A percentile compares a stretch with the other conserved stretches of the same genome.
phyloP scores from a whole-genome alignment of 225 moss, liverwort and hornwort genomes.

The Physcomitrellopsis africana region DNA sequence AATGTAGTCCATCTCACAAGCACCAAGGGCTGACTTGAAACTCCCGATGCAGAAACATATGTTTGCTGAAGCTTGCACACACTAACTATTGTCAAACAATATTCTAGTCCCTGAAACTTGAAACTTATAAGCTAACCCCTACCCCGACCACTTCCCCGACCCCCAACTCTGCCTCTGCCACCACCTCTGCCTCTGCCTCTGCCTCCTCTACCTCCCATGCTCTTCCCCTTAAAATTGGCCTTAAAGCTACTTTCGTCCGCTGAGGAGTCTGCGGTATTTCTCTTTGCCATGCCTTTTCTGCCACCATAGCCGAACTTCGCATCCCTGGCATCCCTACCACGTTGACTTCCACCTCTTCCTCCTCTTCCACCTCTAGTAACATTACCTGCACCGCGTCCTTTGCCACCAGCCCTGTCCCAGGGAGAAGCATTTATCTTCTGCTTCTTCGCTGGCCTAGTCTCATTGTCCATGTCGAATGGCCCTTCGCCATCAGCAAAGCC shows the following conservation, averaged over 20 bases:
- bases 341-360: slow-evolving; percentile 31
- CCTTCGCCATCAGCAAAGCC: slow-evolving; percentile 76
- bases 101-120: slow-evolving; percentile 1
- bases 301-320: slow-evolving; percentile 81
- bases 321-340: slow-evolving; percentile 67
- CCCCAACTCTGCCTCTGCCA: slow-evolving; percentile 22
- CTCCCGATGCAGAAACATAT: slow-evolving; percentile 22
- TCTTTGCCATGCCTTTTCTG: slow-evolving; percentile 66
- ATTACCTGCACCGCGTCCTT: slow-evolving; percentile 32
- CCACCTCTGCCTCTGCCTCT: slow-evolving; percentile 37
- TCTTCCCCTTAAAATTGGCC: slow-evolving; percentile 65
- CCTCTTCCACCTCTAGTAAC: slow-evolving; percentile 29
- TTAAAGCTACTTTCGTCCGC: slow-evolving; percentile 84
- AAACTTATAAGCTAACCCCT: slow-evolving; percentile 33
- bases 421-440: slow-evolving; percentile 52
- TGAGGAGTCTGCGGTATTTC: slow-evolving; percentile 78
- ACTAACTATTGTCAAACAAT: slow-evolving; percentile 8
- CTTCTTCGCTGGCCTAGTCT: slow-evolving; percentile 48
- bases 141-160: slow-evolving; percentile 40
- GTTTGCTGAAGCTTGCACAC: slow-evolving; percentile 19
- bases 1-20: slow-evolving; percentile 18
- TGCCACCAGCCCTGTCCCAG: slow-evolving; percentile 53
- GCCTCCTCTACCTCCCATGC: slow-evolving; percentile 40
- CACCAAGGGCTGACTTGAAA: slow-evolving; percentile 3
- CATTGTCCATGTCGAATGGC: slow-evolving; percentile 72